These are phyloP conservation scores for Hysterium pulicare DNA, from an alignment of 2,329 filamentous ascomycete genomes.

Conservation along the genomic window DNA sequence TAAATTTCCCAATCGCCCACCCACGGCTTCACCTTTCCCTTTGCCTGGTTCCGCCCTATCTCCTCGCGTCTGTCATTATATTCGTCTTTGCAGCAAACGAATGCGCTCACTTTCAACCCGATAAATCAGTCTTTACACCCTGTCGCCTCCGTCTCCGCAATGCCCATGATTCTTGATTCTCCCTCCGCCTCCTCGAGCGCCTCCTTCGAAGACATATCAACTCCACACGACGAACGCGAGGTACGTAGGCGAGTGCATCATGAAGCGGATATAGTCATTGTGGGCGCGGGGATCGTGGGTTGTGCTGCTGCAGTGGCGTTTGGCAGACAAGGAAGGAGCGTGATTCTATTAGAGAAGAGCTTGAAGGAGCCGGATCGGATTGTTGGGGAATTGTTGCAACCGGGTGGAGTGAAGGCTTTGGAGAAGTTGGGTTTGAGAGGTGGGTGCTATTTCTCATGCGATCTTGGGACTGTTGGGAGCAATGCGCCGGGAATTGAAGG, in stretches of 20 bases:
- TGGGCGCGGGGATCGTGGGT: slow-evolving; percentile 87
- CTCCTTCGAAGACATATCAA: slow-evolving; percentile 3
- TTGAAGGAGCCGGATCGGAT: slow-evolving; percentile 93
- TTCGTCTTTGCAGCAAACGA: neutral
- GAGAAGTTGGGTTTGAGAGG: slow-evolving; percentile 69
- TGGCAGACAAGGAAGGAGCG: slow-evolving; percentile 84
- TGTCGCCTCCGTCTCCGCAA: slow-evolving; percentile 2
- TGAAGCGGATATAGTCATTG: slow-evolving; percentile 78
- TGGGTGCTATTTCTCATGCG: slow-evolving; percentile 9
- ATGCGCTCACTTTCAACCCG: neutral
- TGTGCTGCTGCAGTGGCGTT: slow-evolving; percentile 82
- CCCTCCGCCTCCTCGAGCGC: slow-evolving; percentile 6
- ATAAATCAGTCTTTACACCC: neutral
- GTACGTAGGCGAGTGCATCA: slow-evolving; percentile 54
- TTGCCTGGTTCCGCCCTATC: too few relatives aligned
- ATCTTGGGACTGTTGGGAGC: neutral
- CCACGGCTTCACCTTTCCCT: too few relatives aligned
- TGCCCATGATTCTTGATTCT: slow-evolving; percentile 23
- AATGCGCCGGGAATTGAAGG: neutral
- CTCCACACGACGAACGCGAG: slow-evolving; percentile 31
- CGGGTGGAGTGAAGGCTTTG: slow-evolving; percentile 80
- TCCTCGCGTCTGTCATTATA: too few relatives aligned
- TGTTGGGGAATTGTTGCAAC: slow-evolving; percentile 91
- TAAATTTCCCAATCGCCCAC: too few relatives aligned
- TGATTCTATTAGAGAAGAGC: slow-evolving; percentile 83